Conservation (phyloP, 768 basidiomycete genomes). For the Tricholoma saponaceum region DNA sequence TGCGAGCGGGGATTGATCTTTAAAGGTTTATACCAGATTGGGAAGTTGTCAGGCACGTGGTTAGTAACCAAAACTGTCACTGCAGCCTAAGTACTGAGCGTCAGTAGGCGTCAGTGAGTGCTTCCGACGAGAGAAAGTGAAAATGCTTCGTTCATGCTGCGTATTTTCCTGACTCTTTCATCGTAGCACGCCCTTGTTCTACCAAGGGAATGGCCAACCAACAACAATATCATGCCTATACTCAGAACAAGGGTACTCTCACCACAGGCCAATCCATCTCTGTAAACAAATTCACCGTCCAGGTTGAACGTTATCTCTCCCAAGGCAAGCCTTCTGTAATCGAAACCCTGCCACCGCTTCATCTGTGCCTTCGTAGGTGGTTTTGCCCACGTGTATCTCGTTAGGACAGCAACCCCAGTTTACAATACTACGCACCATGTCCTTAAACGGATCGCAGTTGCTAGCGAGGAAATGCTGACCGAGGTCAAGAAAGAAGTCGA, state of each 20-base stretch:
- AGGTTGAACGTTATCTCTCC: slow-evolving; percentile 91
- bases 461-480: slow-evolving; percentile 82
- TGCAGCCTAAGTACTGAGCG: too few relatives aligned
- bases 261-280: slow-evolving; percentile 81
- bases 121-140: too few relatives aligned
- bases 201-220: slow-evolving; percentile 42
- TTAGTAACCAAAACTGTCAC: neutral
- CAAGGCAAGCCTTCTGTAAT: slow-evolving; percentile 60
- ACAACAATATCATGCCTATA: slow-evolving; percentile 45
- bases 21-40: neutral
- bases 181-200: neutral
- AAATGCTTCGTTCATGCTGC: neutral
- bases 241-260: slow-evolving; percentile 65
- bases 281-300: slow-evolving; percentile 86
- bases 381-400: slow-evolving; percentile 97
- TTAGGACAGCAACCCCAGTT: slow-evolving; percentile 80
- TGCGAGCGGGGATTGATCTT: neutral
- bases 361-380: slow-evolving; percentile 58
- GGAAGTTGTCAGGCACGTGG: neutral
- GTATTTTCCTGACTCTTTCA: neutral
- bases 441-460: slow-evolving; percentile 92
- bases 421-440: slow-evolving; percentile 94
- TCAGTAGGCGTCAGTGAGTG: too few relatives aligned
- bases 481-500: slow-evolving; percentile 98
- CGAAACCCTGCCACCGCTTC: slow-evolving; percentile 7